These are phyloP conservation scores for Arctostaphylos glauca DNA, from an alignment of 148 eudicot genomes.

Conservation along the genomic window DNA sequence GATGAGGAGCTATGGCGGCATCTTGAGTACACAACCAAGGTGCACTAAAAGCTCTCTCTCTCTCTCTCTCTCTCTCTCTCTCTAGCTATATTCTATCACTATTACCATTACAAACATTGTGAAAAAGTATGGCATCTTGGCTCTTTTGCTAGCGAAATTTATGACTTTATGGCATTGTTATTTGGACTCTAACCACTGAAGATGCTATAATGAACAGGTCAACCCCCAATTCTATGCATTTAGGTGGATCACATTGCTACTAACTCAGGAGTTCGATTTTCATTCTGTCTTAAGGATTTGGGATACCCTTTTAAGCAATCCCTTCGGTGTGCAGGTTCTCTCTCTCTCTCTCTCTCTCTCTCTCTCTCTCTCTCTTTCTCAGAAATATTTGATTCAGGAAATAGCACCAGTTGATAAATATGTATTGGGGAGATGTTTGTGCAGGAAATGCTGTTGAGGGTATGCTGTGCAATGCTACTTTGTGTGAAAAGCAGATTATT, in stretches of 20 bases:
- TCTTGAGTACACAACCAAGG: slow-evolving; percentile 59
- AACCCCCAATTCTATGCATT: slow-evolving; percentile 65
- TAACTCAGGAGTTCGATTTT: slow-evolving; percentile 66
- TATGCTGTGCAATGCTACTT: slow-evolving; percentile 71
- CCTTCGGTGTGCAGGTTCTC: slow-evolving; percentile 55
- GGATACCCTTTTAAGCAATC: slow-evolving; percentile 62
- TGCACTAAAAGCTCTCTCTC: not conserved
- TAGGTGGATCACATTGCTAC: slow-evolving; percentile 70
- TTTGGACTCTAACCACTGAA: not conserved
- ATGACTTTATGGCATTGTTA: not conserved
- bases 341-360: not conserved
- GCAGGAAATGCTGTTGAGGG: slow-evolving; percentile 63
- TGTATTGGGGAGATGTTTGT: not conserved
- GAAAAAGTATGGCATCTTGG: not conserved
- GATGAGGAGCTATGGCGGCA: slow-evolving; percentile 69
- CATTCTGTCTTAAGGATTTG: slow-evolving; percentile 54
- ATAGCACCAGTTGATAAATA: not conserved
- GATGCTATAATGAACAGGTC: slow-evolving; percentile 40
- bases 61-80: not conserved
- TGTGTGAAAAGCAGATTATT: slow-evolving; percentile 48
- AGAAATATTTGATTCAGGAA: not conserved
- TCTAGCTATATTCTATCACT: not conserved
- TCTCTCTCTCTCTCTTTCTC: no score
- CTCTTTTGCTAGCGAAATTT: not conserved
- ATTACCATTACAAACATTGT: not conserved